Evolutionary conservation across 108 stramenopile genomes (phyloP), one percentile per base, ranked within the genome.

Genomic region (Skeletonema menzelii): DNA sequence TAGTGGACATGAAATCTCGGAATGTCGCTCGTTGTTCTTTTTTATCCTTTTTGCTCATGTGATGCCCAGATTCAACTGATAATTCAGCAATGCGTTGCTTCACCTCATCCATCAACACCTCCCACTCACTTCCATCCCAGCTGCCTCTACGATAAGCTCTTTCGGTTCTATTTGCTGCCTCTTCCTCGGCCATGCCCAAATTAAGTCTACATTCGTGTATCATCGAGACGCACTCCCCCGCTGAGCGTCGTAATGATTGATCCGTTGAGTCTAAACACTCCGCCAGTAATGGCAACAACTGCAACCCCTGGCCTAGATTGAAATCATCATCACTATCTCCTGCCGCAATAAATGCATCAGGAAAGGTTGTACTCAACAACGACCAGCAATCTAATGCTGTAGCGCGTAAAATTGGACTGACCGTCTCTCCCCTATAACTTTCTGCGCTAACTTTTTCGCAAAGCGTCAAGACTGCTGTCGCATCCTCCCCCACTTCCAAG

Each of bases 61-160:
- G 80, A 61, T 91, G 82, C 8, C 89, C 88, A 19, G 85, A 87
- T 69, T 91, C 85, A 27, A 85, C 82, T 5, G 90, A 82, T 38
- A 93, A 66, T 30, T 90, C 85, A 30, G 88, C 80, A 47, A 95
- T 80, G 11, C 86, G 82, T 70, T 91, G 89, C 58, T 78, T 79
- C 10, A 91, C 84, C 72, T 95, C 91, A 56, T 90, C 86, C 73
- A 93, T 88, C 24, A 83, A 58, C 8, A 82, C 84, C 70, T 95
- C 94, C 83, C 81, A 93, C 67, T 90, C 85, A 26, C 85, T 79
- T 49, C 91, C 90, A 76, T 92, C 94, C 94, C 94, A 95, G 1
- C 86, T 87, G 44, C 94, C 81, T 63, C 73, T 63, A 37, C 70
- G 67, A 74, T 78, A 94, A 46, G 77, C 69, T 11, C 73, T 61